A percentile compares a stretch with the other conserved stretches of the same genome.
These are phyloP conservation scores for Saccharomyces eubayanus DNA, from an alignment of 805 yeast species.

Conservation along the genomic window DNA sequence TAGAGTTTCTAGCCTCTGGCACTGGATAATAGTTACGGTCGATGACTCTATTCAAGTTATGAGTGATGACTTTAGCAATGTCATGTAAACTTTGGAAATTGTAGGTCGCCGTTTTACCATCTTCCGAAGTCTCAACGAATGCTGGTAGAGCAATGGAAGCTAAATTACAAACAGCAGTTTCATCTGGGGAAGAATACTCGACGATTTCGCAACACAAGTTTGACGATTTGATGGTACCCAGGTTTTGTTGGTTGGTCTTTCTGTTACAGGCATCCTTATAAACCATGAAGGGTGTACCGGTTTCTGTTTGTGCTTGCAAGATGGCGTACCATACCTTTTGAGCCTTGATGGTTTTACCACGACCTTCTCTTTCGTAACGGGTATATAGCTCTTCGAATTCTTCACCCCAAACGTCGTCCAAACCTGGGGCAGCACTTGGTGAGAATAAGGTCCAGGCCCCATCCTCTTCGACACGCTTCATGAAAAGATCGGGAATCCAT, in stretches of 20 bases:
- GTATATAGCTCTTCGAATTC: conserved; percentile 68
- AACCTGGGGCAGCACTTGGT: conserved; percentile 82
- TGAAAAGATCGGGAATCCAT: conserved; percentile 92
- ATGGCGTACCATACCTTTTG: conserved; percentile 88
- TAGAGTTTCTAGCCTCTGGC: conserved; percentile 63
- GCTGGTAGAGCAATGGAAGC: conserved; percentile 87
- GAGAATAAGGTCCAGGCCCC: conserved; percentile 85
- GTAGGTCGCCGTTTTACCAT: conserved; percentile 41
- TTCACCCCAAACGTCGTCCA: conserved; percentile 74
- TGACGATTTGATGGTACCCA: conserved; percentile 88
- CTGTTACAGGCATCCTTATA: conserved; percentile 87
- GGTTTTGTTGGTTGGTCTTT: conserved; percentile 83
- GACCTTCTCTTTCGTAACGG: conserved; percentile 62
- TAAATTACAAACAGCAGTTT: conserved; percentile 90
- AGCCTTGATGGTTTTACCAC: conserved; percentile 65
- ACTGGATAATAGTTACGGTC: conserved; percentile 84
- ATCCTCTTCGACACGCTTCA: conserved; percentile 77
- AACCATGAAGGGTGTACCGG: conserved; percentile 92
- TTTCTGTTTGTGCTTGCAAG: conserved; percentile 86
- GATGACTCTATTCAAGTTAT: conserved; percentile 73
- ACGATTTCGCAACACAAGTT: conserved; percentile 92
- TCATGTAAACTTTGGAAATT: conserved; percentile 70
- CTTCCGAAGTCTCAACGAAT: conserved; percentile 46
- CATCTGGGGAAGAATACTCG: conserved; percentile 85
- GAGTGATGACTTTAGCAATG: conserved; percentile 67